Conservation (phyloP, 345 rosid species). For the Camelina sativa region DNA sequence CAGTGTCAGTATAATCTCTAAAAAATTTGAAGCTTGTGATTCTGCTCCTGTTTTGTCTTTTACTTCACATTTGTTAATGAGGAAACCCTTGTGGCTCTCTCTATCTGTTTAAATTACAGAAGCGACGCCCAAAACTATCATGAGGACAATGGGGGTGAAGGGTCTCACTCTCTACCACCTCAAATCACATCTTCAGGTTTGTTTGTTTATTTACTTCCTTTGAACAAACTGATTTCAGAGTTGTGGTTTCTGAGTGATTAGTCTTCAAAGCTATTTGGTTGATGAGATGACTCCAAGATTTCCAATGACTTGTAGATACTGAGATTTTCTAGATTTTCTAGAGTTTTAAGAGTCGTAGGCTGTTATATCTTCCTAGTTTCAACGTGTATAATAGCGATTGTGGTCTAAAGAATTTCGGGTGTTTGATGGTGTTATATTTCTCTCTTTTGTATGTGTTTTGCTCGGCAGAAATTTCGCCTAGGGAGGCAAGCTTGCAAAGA, state of each 20-base stretch:
- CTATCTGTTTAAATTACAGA: constrained; percentile 50
- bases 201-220: not conserved
- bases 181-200: constrained; percentile 94
- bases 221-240: not conserved
- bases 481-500: constrained; percentile 95
- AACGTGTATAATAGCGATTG: not conserved
- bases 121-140: constrained; percentile 90
- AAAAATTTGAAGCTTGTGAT: not conserved
- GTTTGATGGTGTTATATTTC: constrained; percentile 25
- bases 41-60: not conserved
- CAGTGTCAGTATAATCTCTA: constrained; percentile 25
- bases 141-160: constrained; percentile 96
- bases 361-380: not conserved
- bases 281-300: not conserved
- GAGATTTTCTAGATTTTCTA: constrained; percentile 5
- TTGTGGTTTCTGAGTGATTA: not conserved
- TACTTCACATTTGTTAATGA: not conserved
- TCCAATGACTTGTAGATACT: not conserved
- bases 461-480: constrained; percentile 78
- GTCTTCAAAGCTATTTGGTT: not conserved
- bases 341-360: not conserved
- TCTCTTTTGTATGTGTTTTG: constrained; percentile 19
- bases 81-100: constrained; percentile 8
- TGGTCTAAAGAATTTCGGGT: not conserved
- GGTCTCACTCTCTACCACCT: constrained; percentile 94